phyloP scores from a whole-genome alignment of 2,329 filamentous ascomycete genomes.

The Chlorencoelia australis region DNA sequence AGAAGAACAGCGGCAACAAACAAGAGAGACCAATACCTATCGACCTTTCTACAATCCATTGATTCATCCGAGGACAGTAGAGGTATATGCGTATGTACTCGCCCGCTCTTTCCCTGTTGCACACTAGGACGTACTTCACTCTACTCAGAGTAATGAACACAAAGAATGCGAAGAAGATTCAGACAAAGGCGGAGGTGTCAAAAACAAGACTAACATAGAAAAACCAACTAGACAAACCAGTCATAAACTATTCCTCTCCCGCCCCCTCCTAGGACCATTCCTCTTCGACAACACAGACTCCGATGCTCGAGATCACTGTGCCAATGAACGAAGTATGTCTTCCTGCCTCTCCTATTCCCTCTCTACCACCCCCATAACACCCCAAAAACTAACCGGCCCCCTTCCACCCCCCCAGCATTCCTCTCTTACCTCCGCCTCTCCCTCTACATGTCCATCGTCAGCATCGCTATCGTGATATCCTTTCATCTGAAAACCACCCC shows the following conservation, averaged over 20 bases:
- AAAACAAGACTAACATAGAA: background rate
- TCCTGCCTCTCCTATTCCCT: background rate
- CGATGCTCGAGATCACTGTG: constrained; percentile 49
- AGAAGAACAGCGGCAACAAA: too few relatives aligned
- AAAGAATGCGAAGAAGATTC: too few relatives aligned
- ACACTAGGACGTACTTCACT: too few relatives aligned
- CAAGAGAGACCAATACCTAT: too few relatives aligned
- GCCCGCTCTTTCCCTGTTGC: background rate
- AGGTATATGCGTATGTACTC: constrained; percentile 6
- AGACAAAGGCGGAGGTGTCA: too few relatives aligned
- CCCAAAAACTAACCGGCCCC: background rate
- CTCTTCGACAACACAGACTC: constrained; percentile 58
- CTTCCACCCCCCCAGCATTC: constrained; percentile 45
- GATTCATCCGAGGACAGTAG: constrained; percentile 34
- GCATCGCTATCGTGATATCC: constrained; percentile 81
- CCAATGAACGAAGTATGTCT: constrained; percentile 35
- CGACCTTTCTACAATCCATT: background rate
- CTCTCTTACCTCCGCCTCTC: constrained; percentile 84
- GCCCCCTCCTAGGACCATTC: constrained; percentile 38
- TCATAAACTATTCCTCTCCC: constrained; percentile 18
- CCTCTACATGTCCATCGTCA: constrained; percentile 83
- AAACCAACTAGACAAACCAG: constrained; percentile 10
- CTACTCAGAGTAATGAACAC: too few relatives aligned
- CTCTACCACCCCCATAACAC: background rate
- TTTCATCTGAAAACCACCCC: constrained; percentile 80